Evolutionary conservation across 2,329 filamentous ascomycete genomes (phyloP).

Genomic region (Eurotiales sp.): DNA sequence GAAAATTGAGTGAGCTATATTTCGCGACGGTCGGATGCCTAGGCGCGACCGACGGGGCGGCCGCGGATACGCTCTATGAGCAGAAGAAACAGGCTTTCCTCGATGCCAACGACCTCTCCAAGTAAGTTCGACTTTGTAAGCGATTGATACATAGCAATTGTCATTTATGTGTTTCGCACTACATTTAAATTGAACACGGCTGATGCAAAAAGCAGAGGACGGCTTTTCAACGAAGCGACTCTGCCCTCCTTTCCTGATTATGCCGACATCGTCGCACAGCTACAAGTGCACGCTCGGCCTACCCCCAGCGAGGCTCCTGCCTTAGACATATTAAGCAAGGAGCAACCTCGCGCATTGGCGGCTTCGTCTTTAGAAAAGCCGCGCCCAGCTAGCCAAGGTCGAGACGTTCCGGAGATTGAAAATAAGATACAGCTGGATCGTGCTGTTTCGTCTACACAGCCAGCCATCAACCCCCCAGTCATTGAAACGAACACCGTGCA

Average conservation of each 20-base stretch:
- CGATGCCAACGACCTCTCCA: constrained; percentile 55
- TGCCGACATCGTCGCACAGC: constrained; percentile 29
- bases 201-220: constrained; percentile 45
- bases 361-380: constrained; percentile 2
- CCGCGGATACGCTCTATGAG: constrained; percentile 50
- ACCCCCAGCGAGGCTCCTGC: constrained; percentile 37
- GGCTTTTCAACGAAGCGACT: constrained; percentile 54
- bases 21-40: constrained; percentile 64
- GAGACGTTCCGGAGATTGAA: constrained; percentile 5
- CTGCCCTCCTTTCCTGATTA: constrained; percentile 42
- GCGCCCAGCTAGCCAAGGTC: not conserved
- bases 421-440: constrained; percentile 3
- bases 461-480: constrained; percentile 10
- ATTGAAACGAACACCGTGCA: not conserved
- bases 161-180: no score
- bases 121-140: no score
- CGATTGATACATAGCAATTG: no score
- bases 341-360: constrained; percentile 12
- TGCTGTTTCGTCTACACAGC: constrained; percentile 23
- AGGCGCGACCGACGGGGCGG: constrained; percentile 51
- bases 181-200: no score
- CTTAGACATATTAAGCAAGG: not conserved
- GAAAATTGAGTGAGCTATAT: constrained; percentile 85
- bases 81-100: constrained; percentile 53
- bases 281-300: constrained; percentile 23